phyloP scores from a whole-genome alignment of 106 monocot species.

The Amphibolis antarctica region DNA sequence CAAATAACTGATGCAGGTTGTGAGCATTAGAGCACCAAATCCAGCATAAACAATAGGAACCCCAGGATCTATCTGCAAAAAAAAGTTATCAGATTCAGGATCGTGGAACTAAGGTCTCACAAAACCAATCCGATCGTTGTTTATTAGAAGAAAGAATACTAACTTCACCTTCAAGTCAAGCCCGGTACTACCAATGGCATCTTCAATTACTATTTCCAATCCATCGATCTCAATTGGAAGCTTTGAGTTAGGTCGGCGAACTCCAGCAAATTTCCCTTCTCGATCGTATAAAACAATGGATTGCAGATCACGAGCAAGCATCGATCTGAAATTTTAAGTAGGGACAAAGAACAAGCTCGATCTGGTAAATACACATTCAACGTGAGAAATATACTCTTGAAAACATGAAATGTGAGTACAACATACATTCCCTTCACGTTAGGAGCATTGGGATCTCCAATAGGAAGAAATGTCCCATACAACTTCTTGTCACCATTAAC shows the following conservation, averaged over 20 bases:
- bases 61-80: conserved; percentile 65
- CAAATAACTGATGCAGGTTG: conserved; percentile 81
- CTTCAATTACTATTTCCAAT: conserved; percentile 72
- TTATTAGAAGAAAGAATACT: background rate
- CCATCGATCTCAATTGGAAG: conserved; percentile 88
- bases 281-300: conserved; percentile 82
- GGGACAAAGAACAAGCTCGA: background rate
- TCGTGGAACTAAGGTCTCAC: background rate
- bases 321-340: conserved; percentile 48
- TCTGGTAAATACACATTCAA: background rate
- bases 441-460: conserved; percentile 49
- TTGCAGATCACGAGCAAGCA: conserved; percentile 93
- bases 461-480: conserved; percentile 74
- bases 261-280: conserved; percentile 86
- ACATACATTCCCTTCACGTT: conserved; percentile 91
- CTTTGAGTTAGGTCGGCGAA: conserved; percentile 78
- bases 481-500: conserved; percentile 81
- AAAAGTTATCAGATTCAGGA: background rate
- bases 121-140: too few species aligned
- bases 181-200: conserved; percentile 93
- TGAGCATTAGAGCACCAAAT: conserved; percentile 96
- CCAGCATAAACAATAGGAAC: conserved; percentile 92
- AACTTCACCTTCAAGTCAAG: conserved; percentile 74
- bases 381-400: background rate
- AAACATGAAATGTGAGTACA: background rate